Conservation (phyloP, 1,284 basidiomycete species). For the Fistulina hepatica region DNA sequence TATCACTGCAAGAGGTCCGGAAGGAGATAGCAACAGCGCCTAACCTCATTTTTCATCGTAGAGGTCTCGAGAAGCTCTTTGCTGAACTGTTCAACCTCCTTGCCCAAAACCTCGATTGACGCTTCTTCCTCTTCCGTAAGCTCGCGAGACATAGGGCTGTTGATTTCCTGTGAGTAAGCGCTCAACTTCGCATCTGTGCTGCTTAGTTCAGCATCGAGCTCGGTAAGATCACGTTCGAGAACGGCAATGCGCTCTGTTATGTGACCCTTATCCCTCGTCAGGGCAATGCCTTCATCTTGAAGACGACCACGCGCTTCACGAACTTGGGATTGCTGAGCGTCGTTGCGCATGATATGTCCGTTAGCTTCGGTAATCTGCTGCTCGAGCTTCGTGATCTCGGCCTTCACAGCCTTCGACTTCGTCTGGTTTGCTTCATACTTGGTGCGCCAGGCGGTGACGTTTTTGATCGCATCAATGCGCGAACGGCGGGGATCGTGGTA, state of each 20-base stretch:
- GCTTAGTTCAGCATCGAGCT: constrained; percentile 62
- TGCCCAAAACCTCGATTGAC: constrained; percentile 60
- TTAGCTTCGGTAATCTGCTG: constrained; percentile 77
- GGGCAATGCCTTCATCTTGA: constrained; percentile 48
- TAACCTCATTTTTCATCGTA: constrained; percentile 62
- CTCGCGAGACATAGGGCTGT: constrained; percentile 64
- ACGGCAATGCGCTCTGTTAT: constrained; percentile 50
- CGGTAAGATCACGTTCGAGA: constrained; percentile 60
- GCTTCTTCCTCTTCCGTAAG: constrained; percentile 67
- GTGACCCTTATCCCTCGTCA: constrained; percentile 66
- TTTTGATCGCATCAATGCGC: constrained; percentile 80
- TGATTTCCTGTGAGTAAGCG: constrained; percentile 65
- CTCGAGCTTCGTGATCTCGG: constrained; percentile 61
- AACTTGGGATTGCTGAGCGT: constrained; percentile 63
- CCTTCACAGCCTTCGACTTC: constrained; percentile 66
- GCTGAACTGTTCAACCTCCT: constrained; percentile 68
- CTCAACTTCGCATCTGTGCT: constrained; percentile 47
- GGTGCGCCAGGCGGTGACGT: constrained; percentile 66
- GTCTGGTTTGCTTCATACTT: constrained; percentile 61
- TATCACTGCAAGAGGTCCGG: background rate
- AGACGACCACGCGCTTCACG: constrained; percentile 60
- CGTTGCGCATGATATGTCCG: constrained; percentile 65
- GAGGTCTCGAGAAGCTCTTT: constrained; percentile 60
- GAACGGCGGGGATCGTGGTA: constrained; percentile 90
- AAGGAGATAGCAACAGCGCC: constrained; percentile 20